Evolutionary conservation across 75 land plant species (phyloP).

Genomic region (Isoetes taiwanensis): DNA sequence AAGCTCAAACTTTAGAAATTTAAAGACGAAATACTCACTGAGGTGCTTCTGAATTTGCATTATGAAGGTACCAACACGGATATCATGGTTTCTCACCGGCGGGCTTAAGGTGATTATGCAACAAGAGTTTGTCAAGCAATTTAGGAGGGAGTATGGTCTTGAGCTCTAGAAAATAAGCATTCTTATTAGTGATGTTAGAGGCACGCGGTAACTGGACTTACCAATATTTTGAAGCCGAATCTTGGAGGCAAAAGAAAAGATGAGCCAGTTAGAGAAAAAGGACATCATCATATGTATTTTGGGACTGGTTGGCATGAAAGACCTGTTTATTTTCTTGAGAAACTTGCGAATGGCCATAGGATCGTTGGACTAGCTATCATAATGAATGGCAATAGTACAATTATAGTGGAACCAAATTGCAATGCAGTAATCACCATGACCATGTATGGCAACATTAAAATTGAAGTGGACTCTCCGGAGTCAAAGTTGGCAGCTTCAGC

Average conservation of each 20-base stretch:
- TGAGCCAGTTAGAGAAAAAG: no score
- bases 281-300: no score
- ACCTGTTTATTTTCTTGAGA: background rate
- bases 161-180: background rate
- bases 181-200: no score
- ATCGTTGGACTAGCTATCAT: background rate
- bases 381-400: slow-evolving; percentile 3
- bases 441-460: background rate
- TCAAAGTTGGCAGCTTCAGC: background rate
- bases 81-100: background rate
- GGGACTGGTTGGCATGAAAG: background rate
- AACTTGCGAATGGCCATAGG: background rate
- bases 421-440: background rate
- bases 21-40: background rate
- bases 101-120: background rate
- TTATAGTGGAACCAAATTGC: background rate
- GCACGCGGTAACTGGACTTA: slow-evolving; percentile 74
- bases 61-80: slow-evolving; percentile 2
- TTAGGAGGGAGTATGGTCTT: background rate
- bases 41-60: background rate
- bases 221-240: slow-evolving; percentile 73
- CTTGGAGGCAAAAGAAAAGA: no score
- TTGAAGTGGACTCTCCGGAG: background rate
- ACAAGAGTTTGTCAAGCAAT: background rate
- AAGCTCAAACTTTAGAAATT: background rate